Conservation (phyloP, 805 yeast genomes). For the Komagataella kurtzmanii region DNA sequence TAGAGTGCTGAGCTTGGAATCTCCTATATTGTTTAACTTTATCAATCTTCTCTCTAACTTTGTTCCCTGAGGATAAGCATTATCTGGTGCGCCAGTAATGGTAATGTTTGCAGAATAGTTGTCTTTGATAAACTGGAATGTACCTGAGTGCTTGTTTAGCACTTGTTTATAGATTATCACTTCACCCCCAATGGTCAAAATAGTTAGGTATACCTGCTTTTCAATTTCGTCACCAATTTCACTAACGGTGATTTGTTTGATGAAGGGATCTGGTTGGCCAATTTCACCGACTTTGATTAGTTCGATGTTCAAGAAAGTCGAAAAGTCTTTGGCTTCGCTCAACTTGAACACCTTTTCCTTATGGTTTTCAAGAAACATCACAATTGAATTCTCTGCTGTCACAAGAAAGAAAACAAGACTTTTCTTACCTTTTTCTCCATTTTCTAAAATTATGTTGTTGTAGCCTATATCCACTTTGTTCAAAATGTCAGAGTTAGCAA, state of each 20-base stretch:
- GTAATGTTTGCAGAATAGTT: slow-evolving; percentile 26
- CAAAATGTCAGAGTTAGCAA: slow-evolving; percentile 35
- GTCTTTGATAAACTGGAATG: slow-evolving; percentile 26
- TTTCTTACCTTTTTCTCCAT: slow-evolving; percentile 6
- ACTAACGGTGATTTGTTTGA: slow-evolving; percentile 51
- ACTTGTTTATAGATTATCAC: slow-evolving; percentile 50
- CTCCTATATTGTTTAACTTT: slow-evolving; percentile 29
- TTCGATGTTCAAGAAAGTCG: slow-evolving; percentile 26
- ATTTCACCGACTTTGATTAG: slow-evolving; percentile 34
- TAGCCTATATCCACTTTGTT: slow-evolving; percentile 23
- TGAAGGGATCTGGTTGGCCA: slow-evolving; percentile 56
- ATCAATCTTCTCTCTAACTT: slow-evolving; percentile 55
- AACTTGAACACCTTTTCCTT: slow-evolving; percentile 40
- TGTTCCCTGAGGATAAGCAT: slow-evolving; percentile 59
- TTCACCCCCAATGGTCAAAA: slow-evolving; percentile 76
- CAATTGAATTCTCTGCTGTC: slow-evolving; percentile 65
- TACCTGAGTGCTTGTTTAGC: slow-evolving; percentile 23
- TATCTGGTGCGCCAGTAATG: slow-evolving; percentile 71
- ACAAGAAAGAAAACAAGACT: slow-evolving; percentile 46
- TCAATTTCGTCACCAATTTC: slow-evolving; percentile 45
- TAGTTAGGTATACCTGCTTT: slow-evolving; percentile 51
- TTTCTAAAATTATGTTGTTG: slow-evolving; percentile 9
- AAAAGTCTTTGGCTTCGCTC: slow-evolving; percentile 31
- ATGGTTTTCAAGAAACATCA: slow-evolving; percentile 46
- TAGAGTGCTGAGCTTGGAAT: slow-evolving; percentile 12